Percentiles rank a stretch among this genome's conserved stretches.
Evolutionary conservation across 305 asterid species (phyloP).

Genomic region (Solanum hybrid): DNA sequence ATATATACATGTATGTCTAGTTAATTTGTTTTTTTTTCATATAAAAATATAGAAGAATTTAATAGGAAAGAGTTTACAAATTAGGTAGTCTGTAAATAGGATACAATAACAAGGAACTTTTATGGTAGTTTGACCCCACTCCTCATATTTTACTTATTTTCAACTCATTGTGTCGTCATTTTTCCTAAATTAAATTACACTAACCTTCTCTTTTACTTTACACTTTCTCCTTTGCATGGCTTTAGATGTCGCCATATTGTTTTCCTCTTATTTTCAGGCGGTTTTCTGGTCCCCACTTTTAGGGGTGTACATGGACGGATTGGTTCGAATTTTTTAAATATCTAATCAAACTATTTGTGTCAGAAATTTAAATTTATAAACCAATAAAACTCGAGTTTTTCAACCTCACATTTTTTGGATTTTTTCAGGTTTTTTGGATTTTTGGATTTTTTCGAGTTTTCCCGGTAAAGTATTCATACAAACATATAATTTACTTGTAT

Average conservation of each 20-base stretch:
- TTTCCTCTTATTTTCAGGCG: neutral
- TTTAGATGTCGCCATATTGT: conserved; percentile 1
- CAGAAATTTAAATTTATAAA: no score
- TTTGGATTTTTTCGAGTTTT: no score
- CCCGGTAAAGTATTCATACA: no score
- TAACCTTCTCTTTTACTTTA: neutral
- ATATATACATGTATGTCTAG: neutral
- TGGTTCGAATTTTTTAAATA: no score
- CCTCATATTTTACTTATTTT: neutral
- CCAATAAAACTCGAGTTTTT: no score
- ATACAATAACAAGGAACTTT: neutral
- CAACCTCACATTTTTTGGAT: no score
- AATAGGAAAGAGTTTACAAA: neutral
- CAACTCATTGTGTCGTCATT: neutral
- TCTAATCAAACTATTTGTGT: no score
- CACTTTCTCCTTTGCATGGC: neutral
- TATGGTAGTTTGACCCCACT: neutral
- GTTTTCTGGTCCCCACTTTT: neutral
- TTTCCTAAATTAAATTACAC: neutral
- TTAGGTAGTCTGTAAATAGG: neutral
- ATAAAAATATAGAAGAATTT: neutral
- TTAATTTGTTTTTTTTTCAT: no score
- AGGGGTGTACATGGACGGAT: no score
- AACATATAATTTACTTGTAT: no score
- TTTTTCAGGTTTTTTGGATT: no score